Conservation (phyloP, 2,329 filamentous ascomycete species). For the Arachnomyces sp. region DNA sequence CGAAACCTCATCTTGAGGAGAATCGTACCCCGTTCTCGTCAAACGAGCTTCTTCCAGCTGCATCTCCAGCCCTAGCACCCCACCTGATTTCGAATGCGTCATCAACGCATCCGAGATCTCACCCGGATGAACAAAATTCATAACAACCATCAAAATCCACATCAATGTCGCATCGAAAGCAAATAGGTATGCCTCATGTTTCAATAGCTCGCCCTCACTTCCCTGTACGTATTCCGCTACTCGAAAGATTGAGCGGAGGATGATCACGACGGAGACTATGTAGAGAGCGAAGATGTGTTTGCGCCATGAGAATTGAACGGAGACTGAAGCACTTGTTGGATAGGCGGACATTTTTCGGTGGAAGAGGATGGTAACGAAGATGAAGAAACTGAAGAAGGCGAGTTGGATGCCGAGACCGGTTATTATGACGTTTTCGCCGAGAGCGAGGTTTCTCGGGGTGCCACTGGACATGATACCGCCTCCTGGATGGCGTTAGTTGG, state of each 20-base stretch:
- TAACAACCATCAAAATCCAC: slow-evolving; percentile 9
- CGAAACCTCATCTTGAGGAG: no score
- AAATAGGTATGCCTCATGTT: slow-evolving; percentile 15
- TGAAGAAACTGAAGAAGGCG: slow-evolving; percentile 45
- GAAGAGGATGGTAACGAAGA: slow-evolving; percentile 15
- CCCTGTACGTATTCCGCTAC: slow-evolving; percentile 15
- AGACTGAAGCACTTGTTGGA: neutral
- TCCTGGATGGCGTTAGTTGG: slow-evolving; percentile 19
- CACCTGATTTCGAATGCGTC: neutral
- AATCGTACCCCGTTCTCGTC: neutral
- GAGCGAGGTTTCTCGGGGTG: slow-evolving; percentile 19
- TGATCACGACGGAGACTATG: slow-evolving; percentile 10
- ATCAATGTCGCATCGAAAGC: slow-evolving; percentile 16
- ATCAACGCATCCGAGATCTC: slow-evolving; percentile 3
- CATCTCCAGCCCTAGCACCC: slow-evolving; percentile 3
- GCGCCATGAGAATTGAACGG: slow-evolving; percentile 1
- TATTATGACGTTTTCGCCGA: slow-evolving; percentile 40
- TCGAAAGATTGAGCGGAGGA: slow-evolving; percentile 15
- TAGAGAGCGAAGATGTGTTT: slow-evolving; percentile 9
- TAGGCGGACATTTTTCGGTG: neutral
- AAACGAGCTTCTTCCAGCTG: neutral
- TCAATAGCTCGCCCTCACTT: slow-evolving; percentile 11
- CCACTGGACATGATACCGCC: slow-evolving; percentile 34
- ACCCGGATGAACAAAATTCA: slow-evolving; percentile 9
- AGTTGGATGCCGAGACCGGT: slow-evolving; percentile 45